These are phyloP conservation scores for Nigrospora osmanthi DNA, from an alignment of 2,329 filamentous ascomycete genomes.

Conservation along the genomic window DNA sequence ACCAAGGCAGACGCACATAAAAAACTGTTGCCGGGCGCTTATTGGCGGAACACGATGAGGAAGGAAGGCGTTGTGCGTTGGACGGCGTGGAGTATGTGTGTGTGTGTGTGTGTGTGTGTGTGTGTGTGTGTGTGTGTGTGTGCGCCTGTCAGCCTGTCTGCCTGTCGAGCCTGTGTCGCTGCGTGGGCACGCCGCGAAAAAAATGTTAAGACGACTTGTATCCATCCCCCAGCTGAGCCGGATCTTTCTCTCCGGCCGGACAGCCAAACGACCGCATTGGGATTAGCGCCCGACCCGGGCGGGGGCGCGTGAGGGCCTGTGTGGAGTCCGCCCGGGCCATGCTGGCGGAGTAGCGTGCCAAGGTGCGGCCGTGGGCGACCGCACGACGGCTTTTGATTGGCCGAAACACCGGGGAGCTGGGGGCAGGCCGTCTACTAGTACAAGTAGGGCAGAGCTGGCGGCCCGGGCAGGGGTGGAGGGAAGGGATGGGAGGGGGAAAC, in stretches of 20 bases:
- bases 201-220: constrained; percentile 15
- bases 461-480: no score
- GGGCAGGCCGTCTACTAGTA: no score
- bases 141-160: no score
- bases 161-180: no score
- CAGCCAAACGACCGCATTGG: not conserved
- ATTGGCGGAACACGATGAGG: not conserved
- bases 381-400: not conserved
- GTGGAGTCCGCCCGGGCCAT: not conserved
- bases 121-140: no score
- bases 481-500: no score
- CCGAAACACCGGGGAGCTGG: no score
- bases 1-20: not conserved
- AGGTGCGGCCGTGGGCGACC: not conserved
- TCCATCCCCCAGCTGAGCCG: not conserved
- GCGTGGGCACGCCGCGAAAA: not conserved
- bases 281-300: not conserved
- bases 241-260: not conserved
- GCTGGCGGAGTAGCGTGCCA: not conserved
- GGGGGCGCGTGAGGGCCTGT: not conserved
- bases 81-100: not conserved
- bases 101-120: no score
- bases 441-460: no score
- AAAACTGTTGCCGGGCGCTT: not conserved
- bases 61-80: no score